A percentile compares a stretch with the other conserved stretches of the same genome.
phyloP scores from a whole-genome alignment of 1,284 basidiomycete species.

The Boletus smithii region DNA sequence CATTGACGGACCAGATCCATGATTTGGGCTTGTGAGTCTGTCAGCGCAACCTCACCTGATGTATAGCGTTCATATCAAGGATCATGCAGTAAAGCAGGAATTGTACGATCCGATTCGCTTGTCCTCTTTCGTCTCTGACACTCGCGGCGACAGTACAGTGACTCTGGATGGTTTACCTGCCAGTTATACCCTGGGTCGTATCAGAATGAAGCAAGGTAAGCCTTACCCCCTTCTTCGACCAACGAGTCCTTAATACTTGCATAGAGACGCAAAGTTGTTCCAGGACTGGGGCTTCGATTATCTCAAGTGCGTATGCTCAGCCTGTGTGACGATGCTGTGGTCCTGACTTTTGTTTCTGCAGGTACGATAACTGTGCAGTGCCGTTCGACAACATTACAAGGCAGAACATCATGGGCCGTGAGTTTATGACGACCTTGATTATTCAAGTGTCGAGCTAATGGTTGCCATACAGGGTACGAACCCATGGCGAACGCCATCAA shows the following conservation, averaged over 20 bases:
- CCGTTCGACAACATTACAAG: conserved; percentile 52
- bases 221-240: background rate
- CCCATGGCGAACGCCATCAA: conserved; percentile 54
- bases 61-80: conserved; percentile 1
- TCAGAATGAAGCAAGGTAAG: conserved; percentile 30
- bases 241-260: background rate
- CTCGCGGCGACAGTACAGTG: conserved; percentile 28
- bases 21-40: conserved; percentile 47
- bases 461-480: conserved; percentile 39
- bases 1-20: conserved; percentile 50
- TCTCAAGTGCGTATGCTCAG: conserved; percentile 44
- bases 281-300: conserved; percentile 59
- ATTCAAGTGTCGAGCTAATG: background rate
- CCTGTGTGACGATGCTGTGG: background rate
- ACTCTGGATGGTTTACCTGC: conserved; percentile 35
- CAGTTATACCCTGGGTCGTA: conserved; percentile 34
- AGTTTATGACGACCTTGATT: conserved; percentile 22
- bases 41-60: background rate
- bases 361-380: conserved; percentile 59
- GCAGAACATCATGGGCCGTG: conserved; percentile 55
- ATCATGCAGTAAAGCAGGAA: conserved; percentile 46
- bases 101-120: conserved; percentile 34
- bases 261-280: conserved; percentile 46
- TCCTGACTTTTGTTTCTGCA: conserved; percentile 21
- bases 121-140: conserved; percentile 4